Evolutionary conservation across 2,329 filamentous ascomycete genomes (phyloP), one percentile per base, ranked within the genome.

Genomic region (Colletotrichum plurivorum): DNA sequence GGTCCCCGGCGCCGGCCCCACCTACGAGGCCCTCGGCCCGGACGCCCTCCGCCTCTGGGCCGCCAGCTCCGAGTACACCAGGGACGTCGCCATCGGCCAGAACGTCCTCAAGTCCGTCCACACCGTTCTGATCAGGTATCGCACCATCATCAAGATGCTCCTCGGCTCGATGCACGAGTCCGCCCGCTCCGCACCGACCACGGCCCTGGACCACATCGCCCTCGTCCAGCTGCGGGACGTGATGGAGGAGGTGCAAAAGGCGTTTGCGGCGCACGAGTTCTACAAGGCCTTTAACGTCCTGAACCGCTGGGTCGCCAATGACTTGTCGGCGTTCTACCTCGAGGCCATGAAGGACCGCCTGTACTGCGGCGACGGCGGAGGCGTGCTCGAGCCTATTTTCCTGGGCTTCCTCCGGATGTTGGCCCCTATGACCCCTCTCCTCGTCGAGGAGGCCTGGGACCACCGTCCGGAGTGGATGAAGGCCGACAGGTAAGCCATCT

Each of bases 291-390:
- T 94, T 6, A 89, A 85, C 68, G 81, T 87, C 4, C 85, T 98
- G 72, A 97, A 95, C 79, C 88, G 89, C 71, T 98, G 95, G 91
- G 87, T 97, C 68, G 90, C 90, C 63, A 90, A 87, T 25, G 93
- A 98, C 73, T 86, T 99, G 25, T 98, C 94, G 0, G 92, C 95
- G 0, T 97, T 98, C 79, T 99, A 98, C 79, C 89, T 99, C 66
- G 96, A 99, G 80, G 90, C 93, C 0, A 86, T 95, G 74, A 99
- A 99, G 80, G 96, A 99, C 76, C 87, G 94, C 3, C 84, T 98
- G 1, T 99, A 99, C 83, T 96, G 95, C 53, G 93, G 93, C 36
- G 88, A 91, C 69, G 88, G 88, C 15, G 85, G 88, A 15, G 92
- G 92, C 54, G 84, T 88, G 5, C 81, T 93, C 55, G 87, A 89